Conservation (phyloP, 768 basidiomycete genomes). For the Kwoniella bestiolae region DNA sequence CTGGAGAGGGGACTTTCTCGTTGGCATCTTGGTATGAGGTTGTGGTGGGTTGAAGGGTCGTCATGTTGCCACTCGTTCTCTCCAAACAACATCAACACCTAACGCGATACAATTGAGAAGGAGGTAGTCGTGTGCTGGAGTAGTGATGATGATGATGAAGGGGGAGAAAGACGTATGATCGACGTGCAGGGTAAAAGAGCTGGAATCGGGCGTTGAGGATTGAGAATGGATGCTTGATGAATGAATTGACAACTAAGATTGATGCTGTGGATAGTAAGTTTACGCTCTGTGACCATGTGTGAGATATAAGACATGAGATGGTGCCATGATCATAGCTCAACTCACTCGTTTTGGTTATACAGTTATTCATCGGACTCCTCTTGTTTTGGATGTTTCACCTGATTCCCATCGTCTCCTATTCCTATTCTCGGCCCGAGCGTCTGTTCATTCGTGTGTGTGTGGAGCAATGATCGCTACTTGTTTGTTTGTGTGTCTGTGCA, state of each 20-base stretch:
- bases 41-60: neutral
- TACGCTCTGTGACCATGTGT: neutral
- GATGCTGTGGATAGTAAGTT: too few species aligned
- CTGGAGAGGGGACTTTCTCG: neutral
- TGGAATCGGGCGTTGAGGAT: neutral
- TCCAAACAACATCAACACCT: neutral
- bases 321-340: neutral
- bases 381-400: neutral
- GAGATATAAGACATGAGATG: neutral
- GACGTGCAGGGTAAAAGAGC: neutral
- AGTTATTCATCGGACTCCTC: neutral
- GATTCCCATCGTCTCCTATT: neutral
- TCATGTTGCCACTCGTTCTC: neutral
- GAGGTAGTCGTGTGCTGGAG: neutral
- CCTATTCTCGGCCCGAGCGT: neutral
- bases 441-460: neutral
- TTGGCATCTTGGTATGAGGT: neutral
- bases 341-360: neutral
- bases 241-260: neutral
- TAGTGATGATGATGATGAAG: neutral
- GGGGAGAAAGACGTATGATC: neutral
- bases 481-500: neutral
- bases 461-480: neutral
- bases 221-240: neutral
- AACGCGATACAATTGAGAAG: neutral